These are phyloP conservation scores for Botryosphaeria agaves DNA, from an alignment of 2,329 filamentous ascomycete genomes.

Conservation along the genomic window DNA sequence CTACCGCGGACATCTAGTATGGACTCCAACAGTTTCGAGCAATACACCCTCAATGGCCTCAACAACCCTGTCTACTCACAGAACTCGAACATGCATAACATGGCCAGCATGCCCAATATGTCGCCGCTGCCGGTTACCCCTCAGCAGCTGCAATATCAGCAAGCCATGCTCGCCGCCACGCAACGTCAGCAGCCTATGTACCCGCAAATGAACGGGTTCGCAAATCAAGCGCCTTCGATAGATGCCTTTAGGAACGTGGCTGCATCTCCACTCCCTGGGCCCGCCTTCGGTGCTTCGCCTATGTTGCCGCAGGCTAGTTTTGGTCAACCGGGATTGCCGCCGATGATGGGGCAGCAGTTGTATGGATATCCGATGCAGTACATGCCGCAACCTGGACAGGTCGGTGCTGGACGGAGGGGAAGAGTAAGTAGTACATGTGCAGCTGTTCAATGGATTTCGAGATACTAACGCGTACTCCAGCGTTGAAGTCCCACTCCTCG, in stretches of 20 bases:
- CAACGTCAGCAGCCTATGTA: conserved; percentile 12
- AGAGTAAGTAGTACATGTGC: conserved; percentile 26
- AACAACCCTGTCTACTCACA: conserved; percentile 17
- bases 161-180: conserved; percentile 29
- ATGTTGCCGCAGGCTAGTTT: conserved; percentile 31
- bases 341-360: conserved; percentile 22
- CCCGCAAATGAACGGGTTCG: conserved; percentile 6
- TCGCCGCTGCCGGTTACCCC: conserved; percentile 22
- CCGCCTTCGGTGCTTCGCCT: conserved; percentile 20
- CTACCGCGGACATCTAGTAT: conserved; percentile 30
- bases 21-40: conserved; percentile 30
- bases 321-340: conserved; percentile 24
- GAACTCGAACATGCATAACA: conserved; percentile 17
- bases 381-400: conserved; percentile 26
- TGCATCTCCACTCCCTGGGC: conserved; percentile 17
- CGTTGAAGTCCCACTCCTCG: too few relatives aligned
- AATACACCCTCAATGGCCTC: conserved; percentile 21
- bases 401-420: conserved; percentile 31
- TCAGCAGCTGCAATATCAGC: conserved; percentile 41
- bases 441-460: too few relatives aligned
- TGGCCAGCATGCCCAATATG: conserved; percentile 18
- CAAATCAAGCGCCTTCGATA: conserved; percentile 14
- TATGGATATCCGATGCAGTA: conserved; percentile 37
- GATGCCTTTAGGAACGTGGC: conserved; percentile 24
- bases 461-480: too few relatives aligned